Evolutionary conservation across 257 asterid species (phyloP), one percentile per base, ranked within the genome.

Genomic region (Plantago major): DNA sequence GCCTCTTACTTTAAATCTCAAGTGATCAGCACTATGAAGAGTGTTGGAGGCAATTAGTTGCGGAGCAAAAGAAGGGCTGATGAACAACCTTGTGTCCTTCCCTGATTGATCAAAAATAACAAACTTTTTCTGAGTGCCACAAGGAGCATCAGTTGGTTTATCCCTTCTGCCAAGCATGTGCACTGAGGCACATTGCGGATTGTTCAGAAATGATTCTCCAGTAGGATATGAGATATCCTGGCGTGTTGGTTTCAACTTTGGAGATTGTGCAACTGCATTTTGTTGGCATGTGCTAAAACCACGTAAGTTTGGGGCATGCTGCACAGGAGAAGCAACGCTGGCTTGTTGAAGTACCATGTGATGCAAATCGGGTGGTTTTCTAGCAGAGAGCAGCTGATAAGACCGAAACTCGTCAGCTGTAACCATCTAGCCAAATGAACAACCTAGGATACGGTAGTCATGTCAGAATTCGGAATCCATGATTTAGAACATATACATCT

Each of bases 51-150:
- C 56, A 43, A 53, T 62, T 53, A 1, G 69, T 54, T 66, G 77
- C 42, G 69, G 66, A 33, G 73, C 42, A 63, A 63, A 64, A 5
- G 81, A 57, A 28, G 79, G 73, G 62, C 82, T 73, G 40, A 76
- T 47, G 62, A 77, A 73, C 70, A 81, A 58, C 69, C 89, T 77
- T 11, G 80, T 79, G 33, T 75, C 74, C 67, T 63, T 71, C n/a
- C 81, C 86, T 30, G 89, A 84, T 60, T 63, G 82, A 65, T 84
- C 89, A 11, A 76, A 82, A 66, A 84, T 77, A 62, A 84, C 76
- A 66, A 79, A 77, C 74, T 49, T 62, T 63, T 74, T 82, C 58
- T 67, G 81, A 51, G 66, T 65, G 59, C 64, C 62, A 19, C 48
- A 53, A 43, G 73, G 49, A 19, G 49, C 69, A 62, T 37, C 73